Base-by-base conservation (phyloP, 1,139 yeast genomes). In the Yamadazyma blattariae region DNA sequence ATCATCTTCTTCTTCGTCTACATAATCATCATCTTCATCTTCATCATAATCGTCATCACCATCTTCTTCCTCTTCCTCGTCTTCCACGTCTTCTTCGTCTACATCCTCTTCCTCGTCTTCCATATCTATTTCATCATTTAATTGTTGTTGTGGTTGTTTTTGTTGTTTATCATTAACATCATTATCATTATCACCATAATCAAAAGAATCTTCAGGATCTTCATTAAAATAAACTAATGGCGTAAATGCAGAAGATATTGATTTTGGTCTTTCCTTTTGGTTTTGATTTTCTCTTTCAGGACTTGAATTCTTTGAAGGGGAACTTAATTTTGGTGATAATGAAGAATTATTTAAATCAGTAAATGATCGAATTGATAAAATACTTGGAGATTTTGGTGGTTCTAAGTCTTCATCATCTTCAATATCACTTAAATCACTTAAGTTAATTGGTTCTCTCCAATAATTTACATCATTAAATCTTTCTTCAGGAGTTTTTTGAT, bases 371-470 rank as follows among this genome's bases (percentile, higher is more conserved):
- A 52, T 45, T 9, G 54, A 50, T 31, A 51, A 41, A 13, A 48
- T 38, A 22, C 55, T 44, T 11, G 51, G 50, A 2, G 57, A 51
- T 26, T 39, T 46, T 1, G 51, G 52, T 29, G 48, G 57, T 7
- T 40, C 29, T 18, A 39, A 31, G 6, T 7, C 11, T 24, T 41
- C 37, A 19, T 61, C 71, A 25, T 61, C 71, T 18, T 63, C 69
- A 16, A 54, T 72, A 34, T 76, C 82, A 34, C 72, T 66, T 38
- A 79, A 62, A 37, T 80, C 84, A 37, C 77, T 71, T 34, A 90
- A 54, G 43, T 81, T 80, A 7, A 90, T 58, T 0, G 95, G 92
- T 35, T 82, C 92, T 44, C 95, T 67, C 99, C 99, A 92, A 56
- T 77, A 92, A 51, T 87, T 89, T 20, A 86, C 85, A 59, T 92